phyloP scores from a whole-genome alignment of 805 yeast genomes.

The Starmera pachycereana region DNA sequence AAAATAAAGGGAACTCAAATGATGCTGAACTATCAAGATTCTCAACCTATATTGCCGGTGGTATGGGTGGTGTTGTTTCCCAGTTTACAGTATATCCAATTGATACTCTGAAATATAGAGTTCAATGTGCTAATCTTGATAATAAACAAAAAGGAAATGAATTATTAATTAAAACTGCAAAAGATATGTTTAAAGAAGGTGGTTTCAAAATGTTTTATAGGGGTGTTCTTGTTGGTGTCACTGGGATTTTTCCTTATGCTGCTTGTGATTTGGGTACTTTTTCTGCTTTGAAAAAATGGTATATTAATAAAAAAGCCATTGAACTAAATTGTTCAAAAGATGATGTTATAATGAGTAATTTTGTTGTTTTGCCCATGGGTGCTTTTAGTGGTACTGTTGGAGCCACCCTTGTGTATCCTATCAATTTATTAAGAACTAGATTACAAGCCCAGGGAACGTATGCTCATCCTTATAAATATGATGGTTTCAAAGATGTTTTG shows the following conservation, averaged over 20 bases:
- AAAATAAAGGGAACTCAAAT: constrained; percentile 56
- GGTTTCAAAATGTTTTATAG: constrained; percentile 75
- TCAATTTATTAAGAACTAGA: constrained; percentile 84
- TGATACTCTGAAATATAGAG: constrained; percentile 86
- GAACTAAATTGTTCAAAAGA: constrained; percentile 40
- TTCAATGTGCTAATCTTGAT: constrained; percentile 84
- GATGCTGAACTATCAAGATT: constrained; percentile 47
- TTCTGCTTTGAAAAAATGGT: constrained; percentile 72
- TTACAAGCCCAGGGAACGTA: constrained; percentile 96
- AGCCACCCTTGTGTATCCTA: constrained; percentile 90
- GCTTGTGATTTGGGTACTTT: constrained; percentile 94
- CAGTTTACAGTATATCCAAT: constrained; percentile 92
- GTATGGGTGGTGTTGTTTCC: constrained; percentile 89
- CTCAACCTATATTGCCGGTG: constrained; percentile 89
- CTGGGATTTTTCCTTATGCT: constrained; percentile 96
- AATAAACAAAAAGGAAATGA: constrained; percentile 49
- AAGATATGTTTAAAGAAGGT: constrained; percentile 68
- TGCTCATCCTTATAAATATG: constrained; percentile 85
- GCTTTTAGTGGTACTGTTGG: constrained; percentile 95
- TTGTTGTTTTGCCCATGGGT: constrained; percentile 80
- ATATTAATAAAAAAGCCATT: constrained; percentile 52
- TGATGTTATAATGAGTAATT: constrained; percentile 67
- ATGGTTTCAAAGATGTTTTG: constrained; percentile 72
- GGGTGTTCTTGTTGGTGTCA: constrained; percentile 82
- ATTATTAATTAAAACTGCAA: constrained; percentile 57